phyloP scores from a whole-genome alignment of 345 rosid genomes.

The Eucalyptus globulus region DNA sequence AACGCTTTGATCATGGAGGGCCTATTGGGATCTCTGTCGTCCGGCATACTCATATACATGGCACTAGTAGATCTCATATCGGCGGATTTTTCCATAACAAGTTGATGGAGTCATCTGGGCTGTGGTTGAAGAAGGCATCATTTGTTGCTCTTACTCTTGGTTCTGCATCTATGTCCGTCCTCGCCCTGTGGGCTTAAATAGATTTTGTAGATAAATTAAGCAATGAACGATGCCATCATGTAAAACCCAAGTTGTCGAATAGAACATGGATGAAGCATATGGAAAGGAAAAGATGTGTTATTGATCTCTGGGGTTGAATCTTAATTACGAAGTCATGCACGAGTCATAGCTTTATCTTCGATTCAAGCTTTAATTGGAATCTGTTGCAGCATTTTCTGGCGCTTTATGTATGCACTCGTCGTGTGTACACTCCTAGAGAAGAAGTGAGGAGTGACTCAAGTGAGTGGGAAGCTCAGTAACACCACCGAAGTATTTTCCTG shows the following conservation, averaged over 20 bases:
- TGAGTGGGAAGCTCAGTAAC: not conserved
- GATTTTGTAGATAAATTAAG: not conserved
- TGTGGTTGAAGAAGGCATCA: slow-evolving; percentile 61
- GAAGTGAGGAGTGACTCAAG: not conserved
- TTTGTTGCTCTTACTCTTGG: slow-evolving; percentile 58
- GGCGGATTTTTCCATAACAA: slow-evolving; percentile 86
- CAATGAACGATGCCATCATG: not conserved
- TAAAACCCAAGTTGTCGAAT: not conserved
- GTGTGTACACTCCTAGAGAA: not conserved
- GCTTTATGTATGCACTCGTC: not conserved
- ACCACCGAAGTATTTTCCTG: not conserved
- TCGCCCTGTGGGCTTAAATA: slow-evolving; percentile 83
- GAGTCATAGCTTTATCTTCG: not conserved
- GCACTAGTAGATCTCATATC: slow-evolving; percentile 91
- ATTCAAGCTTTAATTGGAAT: not conserved
- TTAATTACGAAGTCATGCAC: not conserved
- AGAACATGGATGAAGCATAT: not conserved
- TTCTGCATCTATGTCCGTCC: slow-evolving; percentile 81
- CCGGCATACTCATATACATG: slow-evolving; percentile 91
- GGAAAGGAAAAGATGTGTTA: not conserved
- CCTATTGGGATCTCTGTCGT: slow-evolving; percentile 66
- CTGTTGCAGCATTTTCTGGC: not conserved
- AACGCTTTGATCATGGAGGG: slow-evolving; percentile 88
- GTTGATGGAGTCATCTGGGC: slow-evolving; percentile 42
- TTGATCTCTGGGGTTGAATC: not conserved